phyloP scores from a whole-genome alignment of 495 filamentous ascomycete species.

The Penicillium salamii region DNA sequence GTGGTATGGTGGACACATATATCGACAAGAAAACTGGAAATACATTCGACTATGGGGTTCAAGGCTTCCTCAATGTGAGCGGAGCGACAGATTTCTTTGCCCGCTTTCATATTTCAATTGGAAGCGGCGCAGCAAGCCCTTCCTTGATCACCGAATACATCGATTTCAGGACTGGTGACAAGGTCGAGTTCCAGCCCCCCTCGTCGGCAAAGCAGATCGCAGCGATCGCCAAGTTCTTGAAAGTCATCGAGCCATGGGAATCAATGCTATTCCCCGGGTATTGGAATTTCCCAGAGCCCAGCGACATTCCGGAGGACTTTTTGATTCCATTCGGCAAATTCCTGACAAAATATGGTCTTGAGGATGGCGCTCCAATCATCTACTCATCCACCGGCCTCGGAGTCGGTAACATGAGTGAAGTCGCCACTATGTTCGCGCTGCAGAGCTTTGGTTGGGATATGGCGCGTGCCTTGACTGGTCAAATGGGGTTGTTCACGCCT shows the following conservation, averaged over 20 bases:
- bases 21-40: conserved; percentile 27
- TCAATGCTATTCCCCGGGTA: conserved; percentile 35
- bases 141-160: conserved; percentile 24
- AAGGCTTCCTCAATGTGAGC: conserved; percentile 36
- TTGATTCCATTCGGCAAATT: conserved; percentile 45
- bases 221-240: conserved; percentile 35
- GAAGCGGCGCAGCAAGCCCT: conserved; percentile 11
- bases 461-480: conserved; percentile 26
- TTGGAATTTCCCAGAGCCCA: conserved; percentile 33
- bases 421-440: conserved; percentile 41
- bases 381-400: conserved; percentile 30
- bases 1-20: conserved; percentile 44
- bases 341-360: conserved; percentile 40
- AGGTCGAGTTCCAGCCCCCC: conserved; percentile 19
- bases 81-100: conserved; percentile 38
- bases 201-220: conserved; percentile 18
- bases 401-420: conserved; percentile 35
- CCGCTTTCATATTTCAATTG: conserved; percentile 34
- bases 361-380: conserved; percentile 28
- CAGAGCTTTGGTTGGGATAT: conserved; percentile 39
- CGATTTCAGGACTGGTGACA: conserved; percentile 39
- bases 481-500: conserved; percentile 23
- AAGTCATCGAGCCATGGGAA: conserved; percentile 33
- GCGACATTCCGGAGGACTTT: conserved; percentile 40
- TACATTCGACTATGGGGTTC: conserved; percentile 39